Conservation (phyloP, 495 filamentous ascomycete genomes). For the Tuber calosporum region DNA sequence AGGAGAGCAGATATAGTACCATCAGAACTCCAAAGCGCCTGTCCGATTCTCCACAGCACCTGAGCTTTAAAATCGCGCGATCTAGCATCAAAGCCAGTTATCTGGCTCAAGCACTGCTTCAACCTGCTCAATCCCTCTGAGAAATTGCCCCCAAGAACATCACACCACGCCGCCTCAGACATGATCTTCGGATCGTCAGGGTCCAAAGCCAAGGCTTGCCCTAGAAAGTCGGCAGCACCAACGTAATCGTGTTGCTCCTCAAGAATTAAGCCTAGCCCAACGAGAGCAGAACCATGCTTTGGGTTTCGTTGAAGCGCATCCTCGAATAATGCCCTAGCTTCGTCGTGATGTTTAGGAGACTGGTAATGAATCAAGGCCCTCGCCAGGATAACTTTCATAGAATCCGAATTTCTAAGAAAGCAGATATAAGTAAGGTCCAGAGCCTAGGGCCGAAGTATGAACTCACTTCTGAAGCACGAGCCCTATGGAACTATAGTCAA, state of each 20-base stretch:
- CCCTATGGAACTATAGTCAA: slow-evolving; percentile 58
- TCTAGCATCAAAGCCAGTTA: slow-evolving; percentile 49
- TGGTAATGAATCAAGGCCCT: slow-evolving; percentile 82
- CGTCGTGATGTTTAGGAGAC: slow-evolving; percentile 76
- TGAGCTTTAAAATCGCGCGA: slow-evolving; percentile 70
- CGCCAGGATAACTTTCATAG: slow-evolving; percentile 66
- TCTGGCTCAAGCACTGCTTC: slow-evolving; percentile 57
- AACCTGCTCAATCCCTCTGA: slow-evolving; percentile 57
- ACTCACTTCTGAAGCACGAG: slow-evolving; percentile 53
- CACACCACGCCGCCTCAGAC: slow-evolving; percentile 83
- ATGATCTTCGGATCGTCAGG: slow-evolving; percentile 64
- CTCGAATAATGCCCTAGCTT: slow-evolving; percentile 78
- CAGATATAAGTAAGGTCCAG: background rate
- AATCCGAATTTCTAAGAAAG: slow-evolving; percentile 52
- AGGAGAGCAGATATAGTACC: slow-evolving; percentile 24
- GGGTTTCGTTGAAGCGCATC: slow-evolving; percentile 64
- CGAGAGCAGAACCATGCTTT: slow-evolving; percentile 67
- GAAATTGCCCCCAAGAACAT: slow-evolving; percentile 72
- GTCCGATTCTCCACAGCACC: slow-evolving; percentile 78
- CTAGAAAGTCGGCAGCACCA: slow-evolving; percentile 69
- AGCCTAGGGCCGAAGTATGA: background rate
- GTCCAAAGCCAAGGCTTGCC: slow-evolving; percentile 63
- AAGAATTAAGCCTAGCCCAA: slow-evolving; percentile 82
- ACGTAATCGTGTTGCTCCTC: slow-evolving; percentile 84
- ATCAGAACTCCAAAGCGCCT: slow-evolving; percentile 69